A percentile compares a stretch with the other conserved stretches of the same genome.
Evolutionary conservation across 2,329 filamentous ascomycete genomes (phyloP).

Genomic region (Apiospora marii): DNA sequence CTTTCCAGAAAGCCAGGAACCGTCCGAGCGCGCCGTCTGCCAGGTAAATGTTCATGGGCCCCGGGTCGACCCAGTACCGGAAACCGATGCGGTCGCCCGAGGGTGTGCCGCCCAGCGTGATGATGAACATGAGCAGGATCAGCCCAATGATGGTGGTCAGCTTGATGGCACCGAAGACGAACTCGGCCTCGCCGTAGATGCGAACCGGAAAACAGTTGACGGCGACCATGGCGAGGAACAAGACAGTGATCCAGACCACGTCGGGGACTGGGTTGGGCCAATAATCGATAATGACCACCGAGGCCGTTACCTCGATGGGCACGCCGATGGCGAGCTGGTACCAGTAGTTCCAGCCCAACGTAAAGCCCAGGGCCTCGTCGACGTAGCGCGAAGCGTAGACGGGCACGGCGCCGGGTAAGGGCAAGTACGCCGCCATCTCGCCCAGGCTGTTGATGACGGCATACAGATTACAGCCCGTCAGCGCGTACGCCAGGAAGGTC

Average conservation of each 20-base stretch:
- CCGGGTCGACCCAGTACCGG: conserved; percentile 53
- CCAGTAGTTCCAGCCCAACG: conserved; percentile 67
- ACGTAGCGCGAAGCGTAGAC: conserved; percentile 82
- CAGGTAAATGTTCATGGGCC: conserved; percentile 52
- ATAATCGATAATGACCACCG: conserved; percentile 60
- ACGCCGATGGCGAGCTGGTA: conserved; percentile 49
- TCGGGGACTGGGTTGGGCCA: conserved; percentile 59
- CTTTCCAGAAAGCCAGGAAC: conserved; percentile 73
- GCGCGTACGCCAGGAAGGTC: conserved; percentile 74
- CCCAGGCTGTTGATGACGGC: conserved; percentile 83
- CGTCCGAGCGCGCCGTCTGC: conserved; percentile 51
- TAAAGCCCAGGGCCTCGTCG: conserved; percentile 82
- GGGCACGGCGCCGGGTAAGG: conserved; percentile 79
- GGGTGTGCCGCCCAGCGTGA: conserved; percentile 54
- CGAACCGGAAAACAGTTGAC: conserved; percentile 59
- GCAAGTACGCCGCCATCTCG: conserved; percentile 86
- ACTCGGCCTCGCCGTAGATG: conserved; percentile 66
- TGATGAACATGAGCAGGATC: conserved; percentile 68
- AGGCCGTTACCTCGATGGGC: conserved; percentile 45
- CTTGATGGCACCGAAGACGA: conserved; percentile 64
- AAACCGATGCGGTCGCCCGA: conserved; percentile 53
- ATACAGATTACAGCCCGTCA: conserved; percentile 77
- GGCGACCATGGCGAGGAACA: conserved; percentile 64
- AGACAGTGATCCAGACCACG: conserved; percentile 61
- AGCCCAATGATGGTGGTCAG: conserved; percentile 66